Conservation (phyloP, 129 eudicot genomes). For the Dittrichia graveolens region DNA sequence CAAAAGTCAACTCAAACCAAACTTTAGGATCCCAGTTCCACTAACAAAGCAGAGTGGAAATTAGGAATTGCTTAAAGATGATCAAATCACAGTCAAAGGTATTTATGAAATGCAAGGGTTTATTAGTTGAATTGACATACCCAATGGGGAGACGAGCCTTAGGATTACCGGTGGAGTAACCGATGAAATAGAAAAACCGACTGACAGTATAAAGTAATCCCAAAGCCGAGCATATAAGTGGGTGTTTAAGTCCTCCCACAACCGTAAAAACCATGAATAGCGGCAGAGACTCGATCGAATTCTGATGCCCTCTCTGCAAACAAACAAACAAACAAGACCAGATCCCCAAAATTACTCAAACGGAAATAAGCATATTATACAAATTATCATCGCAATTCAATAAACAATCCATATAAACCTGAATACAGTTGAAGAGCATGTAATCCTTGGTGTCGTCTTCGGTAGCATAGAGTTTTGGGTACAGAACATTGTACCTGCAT, state of each 20-base stretch:
- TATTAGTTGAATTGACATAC: slow-evolving; percentile 35
- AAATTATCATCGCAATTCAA: background rate
- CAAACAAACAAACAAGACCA: slow-evolving; percentile 28
- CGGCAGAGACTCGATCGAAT: slow-evolving; percentile 75
- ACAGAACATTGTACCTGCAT: slow-evolving; percentile 69
- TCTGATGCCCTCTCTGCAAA: slow-evolving; percentile 98
- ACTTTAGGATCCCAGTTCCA: background rate
- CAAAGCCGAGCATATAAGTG: slow-evolving; percentile 48
- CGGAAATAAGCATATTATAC: background rate
- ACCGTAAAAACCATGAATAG: slow-evolving; percentile 59
- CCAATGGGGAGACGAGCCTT: slow-evolving; percentile 68
- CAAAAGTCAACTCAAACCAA: background rate
- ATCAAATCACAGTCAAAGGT: background rate
- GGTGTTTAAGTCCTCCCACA: slow-evolving; percentile 78
- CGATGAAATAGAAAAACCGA: slow-evolving; percentile 82
- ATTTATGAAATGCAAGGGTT: background rate
- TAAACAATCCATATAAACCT: slow-evolving; percentile 48
- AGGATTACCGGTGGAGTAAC: slow-evolving; percentile 79
- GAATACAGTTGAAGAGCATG: slow-evolving; percentile 85
- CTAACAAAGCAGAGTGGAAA: background rate
- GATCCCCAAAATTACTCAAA: background rate
- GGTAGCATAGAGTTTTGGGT: slow-evolving; percentile 75
- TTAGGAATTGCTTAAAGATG: too few species aligned
- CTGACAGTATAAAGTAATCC: slow-evolving; percentile 47
- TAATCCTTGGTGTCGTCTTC: slow-evolving; percentile 93